Base-by-base conservation (phyloP, 768 basidiomycete genomes). In the Inosperma sp. region DNA sequence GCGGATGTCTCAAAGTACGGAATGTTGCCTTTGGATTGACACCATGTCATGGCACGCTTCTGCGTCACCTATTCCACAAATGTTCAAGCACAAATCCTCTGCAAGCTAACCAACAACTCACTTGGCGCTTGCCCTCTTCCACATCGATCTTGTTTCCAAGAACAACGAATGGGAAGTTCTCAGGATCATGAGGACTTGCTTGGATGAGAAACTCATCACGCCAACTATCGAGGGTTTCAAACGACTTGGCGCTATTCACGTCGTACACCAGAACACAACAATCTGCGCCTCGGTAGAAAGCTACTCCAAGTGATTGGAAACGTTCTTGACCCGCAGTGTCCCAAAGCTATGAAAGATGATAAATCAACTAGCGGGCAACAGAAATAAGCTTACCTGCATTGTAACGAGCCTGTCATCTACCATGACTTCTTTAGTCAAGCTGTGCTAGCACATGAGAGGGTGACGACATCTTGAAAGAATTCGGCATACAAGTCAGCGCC, bases 101-200 rank as follows among this genome's bases (percentile, higher is more conserved):
- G 21, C 27, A 25, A 30, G 22, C 39, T 34, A 21, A 29, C 42
- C 17, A 30, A 35, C n/a, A 25, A 61, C 79, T 54, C 51, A 93
- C 94, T 83, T 96, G 93, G 57, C 95, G 84, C 70, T 97, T 98
- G 68, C 85, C 88, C 75, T 98, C 96, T 73, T 98, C 96, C 62
- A 97, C 91, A 67, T 99, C 96, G 67, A 99, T 95, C 91, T 99
- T 99, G 75, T 99, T 99, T n/a, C 96, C 96, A 53, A 99, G 73
- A 10, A 99, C 95, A 49, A 99, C 94, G 63, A 99, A 99, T 5
- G 96, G 96, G 70, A 99, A 99, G 75, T 97, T 97, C 79, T 98
- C 96, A 33, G 96, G 94, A 68, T 98, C 95, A 66, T 95, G 93
- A 37, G 96, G 96, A 65, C 91, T 93, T 9, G 96, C 96, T 74